Evolutionary conservation across 176 grass and related monocot genomes (phyloP), one percentile per base, ranked within the genome.

Genomic region (Hyparrhenia diplandra): DNA sequence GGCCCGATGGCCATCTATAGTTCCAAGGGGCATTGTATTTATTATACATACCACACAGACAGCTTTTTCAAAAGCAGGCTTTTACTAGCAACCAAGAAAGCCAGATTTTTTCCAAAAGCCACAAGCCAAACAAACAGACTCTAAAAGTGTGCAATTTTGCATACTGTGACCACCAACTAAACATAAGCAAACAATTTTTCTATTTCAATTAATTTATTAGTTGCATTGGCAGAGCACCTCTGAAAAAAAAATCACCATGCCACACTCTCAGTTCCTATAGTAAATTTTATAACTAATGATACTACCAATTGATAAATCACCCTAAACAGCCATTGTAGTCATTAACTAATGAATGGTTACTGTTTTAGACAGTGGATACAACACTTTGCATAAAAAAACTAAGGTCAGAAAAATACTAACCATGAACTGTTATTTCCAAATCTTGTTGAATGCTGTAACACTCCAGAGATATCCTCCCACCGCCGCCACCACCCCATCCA

Each of bases 391-490:
- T 40, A 54, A 51, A 77, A n/a, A n/a, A 84, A 43, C 16, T 54
- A 91, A 76, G 16, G 8, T 16, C n/a, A 77, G 8, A 81, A 77
- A n/a, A 79, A 59, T 87, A 94, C 88, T 78, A 76, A 99, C 96
- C 96, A 5, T 99, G 90, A 86, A 84, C 92, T 77, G 89, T 91
- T 81, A 99, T 95, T 74, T 85, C 83, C 59, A 99, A 62, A 68
- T 99, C 96, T 87, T 95, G 96, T 54, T 94, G 92, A 79, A 95
- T 93, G 59, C 90, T 99, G 82, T 99, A 95, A 85, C 87, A 93
- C 24, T 99, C 86, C 14, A 92, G 75, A 69, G 96, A 93, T 81
- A 99, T 93, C 63, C 96, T 92, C 47, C 96, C 96, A 54, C 96
- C 96, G 65, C 96, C 90, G 3, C 96, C 96, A 16, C 96, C 96